Conservation (phyloP, 805 yeast species). For the Ogataea glucozyma region DNA sequence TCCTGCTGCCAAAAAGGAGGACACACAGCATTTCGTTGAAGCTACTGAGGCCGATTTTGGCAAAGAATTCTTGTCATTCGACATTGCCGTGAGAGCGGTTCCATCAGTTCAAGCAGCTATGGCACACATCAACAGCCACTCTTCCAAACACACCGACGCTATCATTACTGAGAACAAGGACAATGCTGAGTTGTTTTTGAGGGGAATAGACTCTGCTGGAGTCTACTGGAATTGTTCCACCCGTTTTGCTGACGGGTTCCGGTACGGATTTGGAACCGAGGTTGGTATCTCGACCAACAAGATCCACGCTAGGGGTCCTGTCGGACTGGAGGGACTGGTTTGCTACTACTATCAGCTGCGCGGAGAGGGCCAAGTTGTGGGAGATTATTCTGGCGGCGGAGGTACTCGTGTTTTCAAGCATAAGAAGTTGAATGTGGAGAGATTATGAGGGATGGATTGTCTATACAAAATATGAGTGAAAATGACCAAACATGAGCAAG, state of each 20-base stretch:
- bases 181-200: slow-evolving; percentile 73
- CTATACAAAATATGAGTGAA: no score
- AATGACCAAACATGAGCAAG: no score
- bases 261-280: slow-evolving; percentile 98
- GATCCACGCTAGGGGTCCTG: slow-evolving; percentile 98
- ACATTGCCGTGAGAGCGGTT: slow-evolving; percentile 72
- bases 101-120: slow-evolving; percentile 70
- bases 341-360: slow-evolving; percentile 91
- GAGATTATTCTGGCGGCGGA: slow-evolving; percentile 92
- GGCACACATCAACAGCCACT: slow-evolving; percentile 80
- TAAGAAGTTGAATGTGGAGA: slow-evolving; percentile 53
- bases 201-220: slow-evolving; percentile 91
- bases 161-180: slow-evolving; percentile 76
- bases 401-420: slow-evolving; percentile 80
- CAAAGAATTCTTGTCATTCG: slow-evolving; percentile 80
- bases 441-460: no score
- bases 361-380: slow-evolving; percentile 91
- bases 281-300: slow-evolving; percentile 97
- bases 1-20: slow-evolving; percentile 21
- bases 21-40: slow-evolving; percentile 39
- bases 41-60: slow-evolving; percentile 71
- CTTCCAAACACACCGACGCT: slow-evolving; percentile 95
- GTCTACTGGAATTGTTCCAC: slow-evolving; percentile 98
- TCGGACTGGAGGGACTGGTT: slow-evolving; percentile 94
- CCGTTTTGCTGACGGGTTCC: slow-evolving; percentile 96